These are phyloP conservation scores for Scedosporium minutisporum DNA, from an alignment of 2,329 filamentous ascomycete genomes.

Conservation along the genomic window DNA sequence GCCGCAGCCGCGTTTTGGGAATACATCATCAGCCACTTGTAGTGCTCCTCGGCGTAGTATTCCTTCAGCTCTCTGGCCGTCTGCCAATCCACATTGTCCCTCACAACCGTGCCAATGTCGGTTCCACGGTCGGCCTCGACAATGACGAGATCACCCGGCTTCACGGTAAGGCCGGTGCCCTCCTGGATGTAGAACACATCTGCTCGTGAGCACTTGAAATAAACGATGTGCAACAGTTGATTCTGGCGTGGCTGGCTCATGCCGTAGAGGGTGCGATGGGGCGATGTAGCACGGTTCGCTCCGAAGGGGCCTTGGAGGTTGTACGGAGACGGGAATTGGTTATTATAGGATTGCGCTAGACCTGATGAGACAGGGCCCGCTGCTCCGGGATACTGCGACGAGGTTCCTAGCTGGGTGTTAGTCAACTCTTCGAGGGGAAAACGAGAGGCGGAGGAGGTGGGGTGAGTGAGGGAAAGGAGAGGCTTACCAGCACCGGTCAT, in stretches of 20 bases:
- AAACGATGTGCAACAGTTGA: constrained; percentile 75
- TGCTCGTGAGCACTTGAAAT: constrained; percentile 92
- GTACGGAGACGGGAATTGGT: constrained; percentile 38
- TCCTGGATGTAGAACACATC: constrained; percentile 97
- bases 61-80: constrained; percentile 83
- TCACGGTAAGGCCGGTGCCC: constrained; percentile 83
- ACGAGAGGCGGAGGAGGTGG: background rate
- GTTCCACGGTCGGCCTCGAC: constrained; percentile 95
- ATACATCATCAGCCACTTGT: constrained; percentile 99
- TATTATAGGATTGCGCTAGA: constrained; percentile 16
- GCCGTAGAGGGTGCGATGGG: constrained; percentile 52
- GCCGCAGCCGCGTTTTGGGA: constrained; percentile 64
- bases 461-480: background rate
- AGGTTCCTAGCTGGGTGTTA: background rate
- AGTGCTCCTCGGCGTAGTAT: constrained; percentile 88
- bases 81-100: constrained; percentile 79
- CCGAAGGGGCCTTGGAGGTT: constrained; percentile 31
- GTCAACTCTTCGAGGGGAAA: background rate
- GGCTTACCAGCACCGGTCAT: constrained; percentile 1
- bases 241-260: constrained; percentile 53
- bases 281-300: constrained; percentile 42
- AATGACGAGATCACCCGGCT: constrained; percentile 88
- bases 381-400: constrained; percentile 1
- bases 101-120: constrained; percentile 85
- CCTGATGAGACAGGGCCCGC: background rate